A percentile compares a stretch with the other conserved stretches of the same genome.
Evolutionary conservation across 2,329 filamentous ascomycete genomes (phyloP).

Genomic region (Zalaria obscura): DNA sequence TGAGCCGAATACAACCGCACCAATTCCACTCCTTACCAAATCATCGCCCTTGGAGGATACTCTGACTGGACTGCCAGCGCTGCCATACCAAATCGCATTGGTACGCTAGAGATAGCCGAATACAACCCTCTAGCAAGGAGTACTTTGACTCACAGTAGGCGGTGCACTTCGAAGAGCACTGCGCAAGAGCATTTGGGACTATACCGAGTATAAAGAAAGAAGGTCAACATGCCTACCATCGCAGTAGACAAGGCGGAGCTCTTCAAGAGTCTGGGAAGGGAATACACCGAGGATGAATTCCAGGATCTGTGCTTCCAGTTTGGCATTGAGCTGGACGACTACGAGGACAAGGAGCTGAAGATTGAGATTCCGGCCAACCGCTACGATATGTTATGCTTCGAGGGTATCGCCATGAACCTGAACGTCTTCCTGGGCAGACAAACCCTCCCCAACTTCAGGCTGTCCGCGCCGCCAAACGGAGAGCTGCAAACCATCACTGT

Average conservation of each 20-base stretch:
- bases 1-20: too few species aligned
- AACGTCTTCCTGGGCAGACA: constrained; percentile 81
- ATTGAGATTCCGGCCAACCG: constrained; percentile 69
- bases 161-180: too few species aligned
- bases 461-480: constrained; percentile 58
- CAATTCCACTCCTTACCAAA: too few species aligned
- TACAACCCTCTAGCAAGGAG: too few species aligned
- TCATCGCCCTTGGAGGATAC: too few species aligned
- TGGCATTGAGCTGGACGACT: constrained; percentile 89
- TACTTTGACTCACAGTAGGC: too few species aligned
- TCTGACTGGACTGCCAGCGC: too few species aligned
- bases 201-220: too few species aligned
- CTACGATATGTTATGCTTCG: constrained; percentile 91
- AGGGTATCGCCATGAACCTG: constrained; percentile 88
- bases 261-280: constrained; percentile 79
- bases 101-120: too few species aligned
- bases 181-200: too few species aligned
- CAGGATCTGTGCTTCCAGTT: constrained; percentile 98
- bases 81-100: too few species aligned
- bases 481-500: constrained; percentile 72
- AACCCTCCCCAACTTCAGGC: constrained; percentile 62
- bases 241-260: constrained; percentile 91
- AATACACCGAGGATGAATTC: constrained; percentile 76
- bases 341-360: constrained; percentile 52
- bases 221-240: constrained; percentile 77